Conservation (phyloP, 1,139 yeast genomes). For the Yamadazyma atlantica region DNA sequence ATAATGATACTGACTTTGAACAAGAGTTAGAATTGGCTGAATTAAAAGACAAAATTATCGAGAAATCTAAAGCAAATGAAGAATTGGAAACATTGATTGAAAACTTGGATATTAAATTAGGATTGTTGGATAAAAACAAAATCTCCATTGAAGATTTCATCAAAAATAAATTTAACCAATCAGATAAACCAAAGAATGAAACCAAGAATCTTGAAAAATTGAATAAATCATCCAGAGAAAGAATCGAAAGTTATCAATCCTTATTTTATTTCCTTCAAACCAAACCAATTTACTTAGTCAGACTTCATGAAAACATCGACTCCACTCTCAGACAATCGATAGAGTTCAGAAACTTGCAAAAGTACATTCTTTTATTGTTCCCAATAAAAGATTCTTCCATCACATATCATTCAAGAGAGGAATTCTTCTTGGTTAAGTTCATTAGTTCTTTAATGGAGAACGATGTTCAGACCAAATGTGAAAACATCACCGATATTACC, state of each 20-base stretch:
- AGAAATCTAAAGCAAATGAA: conserved; percentile 63
- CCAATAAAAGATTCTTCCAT: conserved; percentile 36
- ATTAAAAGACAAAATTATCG: conserved; percentile 64
- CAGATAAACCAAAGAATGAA: conserved; percentile 16
- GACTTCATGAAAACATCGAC: conserved; percentile 38
- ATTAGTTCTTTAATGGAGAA: conserved; percentile 51
- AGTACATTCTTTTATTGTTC: conserved; percentile 49
- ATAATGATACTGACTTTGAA: conserved; percentile 70
- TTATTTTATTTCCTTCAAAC: conserved; percentile 83
- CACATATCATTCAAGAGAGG: conserved; percentile 60
- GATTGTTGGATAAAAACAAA: conserved; percentile 73
- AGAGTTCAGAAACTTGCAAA: conserved; percentile 38
- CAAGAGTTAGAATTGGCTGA: conserved; percentile 73
- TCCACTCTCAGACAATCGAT: conserved; percentile 20
- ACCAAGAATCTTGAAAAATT: conserved; percentile 30
- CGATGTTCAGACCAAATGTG: conserved; percentile 35
- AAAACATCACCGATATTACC: conserved; percentile 34
- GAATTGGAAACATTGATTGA: conserved; percentile 72
- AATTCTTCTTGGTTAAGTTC: conserved; percentile 64
- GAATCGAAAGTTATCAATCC: conserved; percentile 69
- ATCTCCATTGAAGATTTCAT: conserved; percentile 75
- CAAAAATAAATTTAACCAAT: conserved; percentile 49
- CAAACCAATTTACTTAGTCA: conserved; percentile 70
- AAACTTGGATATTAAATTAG: conserved; percentile 79
- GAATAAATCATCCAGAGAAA: conserved; percentile 37